Evolutionary conservation across 805 yeast species (phyloP).

Genomic region (Cyberlindnera meyerae): DNA sequence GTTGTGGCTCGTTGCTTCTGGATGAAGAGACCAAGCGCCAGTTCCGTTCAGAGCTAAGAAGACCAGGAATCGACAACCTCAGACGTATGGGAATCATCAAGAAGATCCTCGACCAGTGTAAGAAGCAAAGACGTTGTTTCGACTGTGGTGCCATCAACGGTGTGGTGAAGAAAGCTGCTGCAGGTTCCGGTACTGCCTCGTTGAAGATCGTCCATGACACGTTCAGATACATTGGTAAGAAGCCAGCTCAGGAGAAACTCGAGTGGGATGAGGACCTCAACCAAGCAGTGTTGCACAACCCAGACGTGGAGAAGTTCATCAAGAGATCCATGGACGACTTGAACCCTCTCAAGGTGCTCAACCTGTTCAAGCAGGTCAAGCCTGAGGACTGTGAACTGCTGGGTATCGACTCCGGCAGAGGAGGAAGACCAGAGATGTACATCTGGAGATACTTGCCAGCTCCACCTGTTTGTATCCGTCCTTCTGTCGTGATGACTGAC

Average conservation of each 20-base stretch:
- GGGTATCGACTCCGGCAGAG: conserved; percentile 82
- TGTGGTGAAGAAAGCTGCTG: conserved; percentile 93
- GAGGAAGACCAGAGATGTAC: conserved; percentile 94
- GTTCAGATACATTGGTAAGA: conserved; percentile 93
- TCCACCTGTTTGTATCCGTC: conserved; percentile 98
- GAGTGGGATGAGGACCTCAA: conserved; percentile 86
- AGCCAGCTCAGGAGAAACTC: conserved; percentile 74
- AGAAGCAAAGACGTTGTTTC: conserved; percentile 88
- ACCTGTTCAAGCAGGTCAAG: conserved; percentile 77
- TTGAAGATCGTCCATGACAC: conserved; percentile 93
- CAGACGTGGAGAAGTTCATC: conserved; percentile 83
- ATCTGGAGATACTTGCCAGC: conserved; percentile 97
- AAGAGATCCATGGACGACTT: conserved; percentile 89
- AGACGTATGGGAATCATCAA: conserved; percentile 87
- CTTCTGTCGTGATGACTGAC: conserved; percentile 91
- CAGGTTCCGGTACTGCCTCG: conserved; percentile 90
- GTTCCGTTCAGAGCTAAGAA: conserved; percentile 72
- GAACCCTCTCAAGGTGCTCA: conserved; percentile 85
- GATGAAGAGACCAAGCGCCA: conserved; percentile 67
- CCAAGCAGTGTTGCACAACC: conserved; percentile 65
- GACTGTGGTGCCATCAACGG: conserved; percentile 89
- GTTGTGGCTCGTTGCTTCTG: conserved; percentile 73
- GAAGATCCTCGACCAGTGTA: conserved; percentile 84
- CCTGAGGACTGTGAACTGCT: conserved; percentile 89
- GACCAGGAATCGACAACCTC: conserved; percentile 85